Evolutionary conservation across 495 filamentous ascomycete genomes (phyloP).

Genomic region (Clavariopsis aquatica): DNA sequence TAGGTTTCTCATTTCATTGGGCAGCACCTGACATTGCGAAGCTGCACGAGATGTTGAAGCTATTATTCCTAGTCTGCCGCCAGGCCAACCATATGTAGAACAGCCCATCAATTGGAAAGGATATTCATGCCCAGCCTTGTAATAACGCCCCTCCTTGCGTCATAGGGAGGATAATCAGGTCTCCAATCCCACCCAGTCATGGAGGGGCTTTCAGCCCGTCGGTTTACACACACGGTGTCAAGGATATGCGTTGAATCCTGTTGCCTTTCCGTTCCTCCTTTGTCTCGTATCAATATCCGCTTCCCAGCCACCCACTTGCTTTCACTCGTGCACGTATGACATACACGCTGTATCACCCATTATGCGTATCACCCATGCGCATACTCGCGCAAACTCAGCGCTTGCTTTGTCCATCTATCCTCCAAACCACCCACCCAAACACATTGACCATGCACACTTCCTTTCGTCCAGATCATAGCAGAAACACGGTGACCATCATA

Average conservation of each 20-base stretch:
- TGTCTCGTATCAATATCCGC: conserved; percentile 19
- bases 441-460: not conserved
- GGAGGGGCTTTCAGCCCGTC: not conserved
- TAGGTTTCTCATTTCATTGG: not conserved
- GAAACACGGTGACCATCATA: not conserved
- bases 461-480: not conserved
- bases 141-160: conserved; percentile 16
- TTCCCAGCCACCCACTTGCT: conserved; percentile 8
- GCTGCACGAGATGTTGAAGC: not conserved
- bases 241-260: not conserved
- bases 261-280: not conserved
- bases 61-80: not conserved
- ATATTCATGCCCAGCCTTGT: not conserved
- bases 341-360: conserved; percentile 9
- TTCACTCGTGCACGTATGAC: not conserved
- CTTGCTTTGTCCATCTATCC: not conserved
- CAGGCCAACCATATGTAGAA: conserved; percentile 15
- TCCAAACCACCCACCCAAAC: not conserved
- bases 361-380: conserved; percentile 22
- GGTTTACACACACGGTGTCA: not conserved
- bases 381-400: not conserved
- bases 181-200: not conserved
- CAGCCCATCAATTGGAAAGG: conserved; percentile 2
- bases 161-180: conserved; percentile 5
- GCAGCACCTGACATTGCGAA: conserved; percentile 1